These are phyloP conservation scores for Tylopilus orsonianus DNA, from an alignment of 1,284 basidiomycete species.

Conservation along the genomic window DNA sequence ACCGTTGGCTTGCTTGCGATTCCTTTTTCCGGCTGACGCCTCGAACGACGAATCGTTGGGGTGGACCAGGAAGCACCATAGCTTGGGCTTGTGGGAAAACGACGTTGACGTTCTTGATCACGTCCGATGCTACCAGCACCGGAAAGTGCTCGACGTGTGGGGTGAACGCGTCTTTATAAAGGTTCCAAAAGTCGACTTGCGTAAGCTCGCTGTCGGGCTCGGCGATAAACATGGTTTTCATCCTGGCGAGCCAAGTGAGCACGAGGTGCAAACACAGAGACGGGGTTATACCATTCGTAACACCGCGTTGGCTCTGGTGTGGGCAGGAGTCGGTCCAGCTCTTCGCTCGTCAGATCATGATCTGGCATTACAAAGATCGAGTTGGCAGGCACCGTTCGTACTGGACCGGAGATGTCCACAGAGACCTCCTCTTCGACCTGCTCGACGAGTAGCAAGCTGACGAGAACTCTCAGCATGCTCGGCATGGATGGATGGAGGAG, in stretches of 20 bases:
- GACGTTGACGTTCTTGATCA: conserved; percentile 81
- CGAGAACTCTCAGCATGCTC: conserved; percentile 63
- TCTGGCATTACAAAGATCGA: conserved; percentile 44
- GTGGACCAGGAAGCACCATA: conserved; percentile 72
- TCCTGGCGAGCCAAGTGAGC: conserved; percentile 50
- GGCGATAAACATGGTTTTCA: conserved; percentile 75
- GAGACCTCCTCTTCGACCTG: conserved; percentile 67
- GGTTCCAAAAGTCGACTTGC: conserved; percentile 88
- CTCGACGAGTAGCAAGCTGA: conserved; percentile 62
- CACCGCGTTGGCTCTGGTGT: conserved; percentile 73
- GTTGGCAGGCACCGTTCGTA: conserved; percentile 54
- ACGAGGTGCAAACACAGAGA: not conserved
- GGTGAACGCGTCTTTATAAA: conserved; percentile 75
- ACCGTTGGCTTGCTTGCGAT: conserved; percentile 49
- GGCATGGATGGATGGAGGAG: conserved; percentile 68
- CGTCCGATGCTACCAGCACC: conserved; percentile 77
- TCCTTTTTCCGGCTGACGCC: conserved; percentile 73
- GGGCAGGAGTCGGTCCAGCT: conserved; percentile 56
- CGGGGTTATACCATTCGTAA: conserved; percentile 64
- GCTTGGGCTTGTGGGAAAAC: conserved; percentile 81
- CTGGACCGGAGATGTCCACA: conserved; percentile 56
- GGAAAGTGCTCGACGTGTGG: conserved; percentile 54
- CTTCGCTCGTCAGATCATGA: conserved; percentile 66
- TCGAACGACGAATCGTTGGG: conserved; percentile 76
- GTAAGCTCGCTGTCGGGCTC: conserved; percentile 75